Evolutionary conservation across 805 yeast genomes (phyloP).

Genomic region (Hanseniaspora taiwanica): DNA sequence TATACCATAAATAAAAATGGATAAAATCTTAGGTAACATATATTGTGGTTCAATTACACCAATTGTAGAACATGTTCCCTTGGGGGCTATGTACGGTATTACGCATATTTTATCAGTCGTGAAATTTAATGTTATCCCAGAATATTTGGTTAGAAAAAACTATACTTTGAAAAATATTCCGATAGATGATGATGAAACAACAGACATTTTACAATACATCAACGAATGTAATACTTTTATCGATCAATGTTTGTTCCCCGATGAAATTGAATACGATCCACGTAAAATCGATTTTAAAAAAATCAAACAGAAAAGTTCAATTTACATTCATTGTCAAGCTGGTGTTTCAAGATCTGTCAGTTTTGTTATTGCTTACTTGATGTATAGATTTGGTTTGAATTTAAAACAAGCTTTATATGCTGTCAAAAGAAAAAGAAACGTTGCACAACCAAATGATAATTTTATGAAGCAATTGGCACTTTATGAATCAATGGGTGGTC

Average conservation of each 20-base stretch:
- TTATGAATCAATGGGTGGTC: slow-evolving; percentile 35
- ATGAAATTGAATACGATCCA: slow-evolving; percentile 22
- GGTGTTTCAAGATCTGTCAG: slow-evolving; percentile 89
- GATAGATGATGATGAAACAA: slow-evolving; percentile 51
- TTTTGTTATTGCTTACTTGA: slow-evolving; percentile 74
- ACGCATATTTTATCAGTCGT: slow-evolving; percentile 63
- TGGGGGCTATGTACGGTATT: slow-evolving; percentile 40
- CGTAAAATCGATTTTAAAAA: slow-evolving; percentile 17
- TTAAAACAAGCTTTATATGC: slow-evolving; percentile 59
- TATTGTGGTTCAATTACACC: slow-evolving; percentile 67
- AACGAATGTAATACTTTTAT: slow-evolving; percentile 55
- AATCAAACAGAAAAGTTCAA: slow-evolving; percentile 27
- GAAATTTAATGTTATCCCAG: slow-evolving; percentile 46
- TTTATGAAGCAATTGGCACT: slow-evolving; percentile 61
- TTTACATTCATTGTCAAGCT: slow-evolving; percentile 70
- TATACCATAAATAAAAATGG: slow-evolving; percentile 8
- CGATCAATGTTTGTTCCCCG: slow-evolving; percentile 43
- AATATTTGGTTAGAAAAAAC: slow-evolving; percentile 28
- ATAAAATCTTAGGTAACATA: slow-evolving; percentile 66
- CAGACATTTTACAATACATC: slow-evolving; percentile 52
- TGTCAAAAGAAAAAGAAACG: slow-evolving; percentile 47
- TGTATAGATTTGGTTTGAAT: slow-evolving; percentile 56
- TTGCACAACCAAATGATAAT: slow-evolving; percentile 58
- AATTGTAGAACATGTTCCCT: slow-evolving; percentile 37
- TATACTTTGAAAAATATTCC: slow-evolving; percentile 49